Conservation (phyloP, 257 asterid species). For the Solanum microdontum region DNA sequence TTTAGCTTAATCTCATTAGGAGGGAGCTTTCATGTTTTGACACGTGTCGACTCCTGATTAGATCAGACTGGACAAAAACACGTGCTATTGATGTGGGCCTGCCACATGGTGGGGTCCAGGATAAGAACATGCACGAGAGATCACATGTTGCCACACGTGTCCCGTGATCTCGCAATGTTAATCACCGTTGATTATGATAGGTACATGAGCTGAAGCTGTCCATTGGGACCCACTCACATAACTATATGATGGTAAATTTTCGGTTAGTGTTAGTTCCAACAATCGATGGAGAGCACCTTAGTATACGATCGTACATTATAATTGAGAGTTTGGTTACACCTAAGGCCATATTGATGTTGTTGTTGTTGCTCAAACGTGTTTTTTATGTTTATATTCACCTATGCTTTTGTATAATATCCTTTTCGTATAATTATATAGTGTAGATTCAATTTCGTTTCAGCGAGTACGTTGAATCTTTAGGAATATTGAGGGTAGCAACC, state of each 20-base stretch:
- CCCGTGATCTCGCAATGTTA: slow-evolving; percentile 1
- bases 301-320: background rate
- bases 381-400: background rate
- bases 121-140: slow-evolving; percentile 21
- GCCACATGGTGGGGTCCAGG: slow-evolving; percentile 26
- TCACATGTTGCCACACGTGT: slow-evolving; percentile 39
- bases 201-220: background rate
- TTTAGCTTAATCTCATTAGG: no score
- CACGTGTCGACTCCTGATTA: background rate
- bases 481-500: background rate
- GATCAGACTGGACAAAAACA: background rate
- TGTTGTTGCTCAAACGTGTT: background rate
- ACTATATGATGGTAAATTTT: no score
- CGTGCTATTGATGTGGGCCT: background rate
- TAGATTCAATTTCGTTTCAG: no score
- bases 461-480: background rate
- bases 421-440: no score
- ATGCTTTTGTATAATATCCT: no score
- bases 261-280: background rate
- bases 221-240: background rate
- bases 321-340: background rate
- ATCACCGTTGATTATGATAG: slow-evolving; percentile 15
- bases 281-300: background rate
- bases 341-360: background rate
- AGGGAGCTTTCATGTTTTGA: background rate